phyloP scores from a whole-genome alignment of 805 yeast genomes.

The Yarrowia sp. region DNA sequence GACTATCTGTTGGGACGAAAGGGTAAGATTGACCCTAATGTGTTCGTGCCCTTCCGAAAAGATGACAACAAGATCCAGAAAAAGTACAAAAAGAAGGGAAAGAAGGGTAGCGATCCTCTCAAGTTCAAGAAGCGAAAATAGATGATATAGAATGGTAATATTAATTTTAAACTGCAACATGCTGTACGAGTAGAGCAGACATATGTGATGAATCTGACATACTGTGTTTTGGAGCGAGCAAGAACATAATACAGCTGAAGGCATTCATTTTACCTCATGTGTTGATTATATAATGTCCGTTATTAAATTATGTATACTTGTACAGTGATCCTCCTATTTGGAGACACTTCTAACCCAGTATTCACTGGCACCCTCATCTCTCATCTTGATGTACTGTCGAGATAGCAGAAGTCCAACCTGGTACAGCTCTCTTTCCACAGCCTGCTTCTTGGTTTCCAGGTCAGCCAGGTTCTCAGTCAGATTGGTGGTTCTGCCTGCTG shows the following conservation, averaged over 20 bases:
- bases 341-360: constrained; percentile 22
- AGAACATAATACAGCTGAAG: too few relatives aligned
- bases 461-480: constrained; percentile 8
- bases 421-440: constrained; percentile 14
- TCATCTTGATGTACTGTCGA: constrained; percentile 21
- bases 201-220: too few relatives aligned
- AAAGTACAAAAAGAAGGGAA: constrained; percentile 13
- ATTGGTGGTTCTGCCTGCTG: background rate
- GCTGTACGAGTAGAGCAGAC: too few relatives aligned
- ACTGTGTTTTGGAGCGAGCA: too few relatives aligned
- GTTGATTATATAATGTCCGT: background rate
- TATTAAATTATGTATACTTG: background rate
- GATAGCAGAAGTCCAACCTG: constrained; percentile 12
- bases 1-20: constrained; percentile 60
- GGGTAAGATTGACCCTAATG: constrained; percentile 5
- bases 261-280: background rate
- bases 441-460: constrained; percentile 12
- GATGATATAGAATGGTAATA: constrained; percentile 2
- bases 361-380: constrained; percentile 23
- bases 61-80: constrained; percentile 9
- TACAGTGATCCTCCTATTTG: background rate
- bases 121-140: constrained; percentile 26
- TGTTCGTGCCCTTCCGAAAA: constrained; percentile 15
- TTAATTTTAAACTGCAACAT: background rate
- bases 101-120: constrained; percentile 12